These are phyloP conservation scores for Aurantiochytrium sp. DNA, from an alignment of 108 stramenopile genomes.

Conservation along the genomic window DNA sequence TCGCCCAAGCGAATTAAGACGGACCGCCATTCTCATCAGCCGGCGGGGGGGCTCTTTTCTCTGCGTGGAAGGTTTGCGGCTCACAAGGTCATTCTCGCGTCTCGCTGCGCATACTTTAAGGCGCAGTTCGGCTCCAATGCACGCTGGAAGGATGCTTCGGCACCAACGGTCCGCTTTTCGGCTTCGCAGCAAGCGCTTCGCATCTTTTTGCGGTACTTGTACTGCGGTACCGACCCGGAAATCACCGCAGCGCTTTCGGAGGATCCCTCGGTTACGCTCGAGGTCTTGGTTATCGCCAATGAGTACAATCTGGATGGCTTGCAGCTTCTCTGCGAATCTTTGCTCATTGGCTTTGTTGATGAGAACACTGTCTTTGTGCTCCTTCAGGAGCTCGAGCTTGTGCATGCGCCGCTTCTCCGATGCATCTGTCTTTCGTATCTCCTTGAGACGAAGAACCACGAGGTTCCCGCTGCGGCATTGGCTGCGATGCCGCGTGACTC, in stretches of 20 bases:
- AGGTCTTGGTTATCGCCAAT: not conserved
- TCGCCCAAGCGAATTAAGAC: not conserved
- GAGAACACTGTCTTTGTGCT: not conserved
- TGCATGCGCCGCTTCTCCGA: slow-evolving; percentile 4
- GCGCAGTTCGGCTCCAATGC: not conserved
- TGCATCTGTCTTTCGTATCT: not conserved
- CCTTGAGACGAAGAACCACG: not conserved
- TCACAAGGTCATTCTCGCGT: not conserved
- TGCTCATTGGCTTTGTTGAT: not conserved
- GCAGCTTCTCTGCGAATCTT: not conserved
- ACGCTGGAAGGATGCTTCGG: not conserved
- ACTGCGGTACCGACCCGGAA: not conserved
- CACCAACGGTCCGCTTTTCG: not conserved
- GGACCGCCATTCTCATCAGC: not conserved
- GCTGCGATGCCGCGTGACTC: no score
- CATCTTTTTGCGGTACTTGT: not conserved
- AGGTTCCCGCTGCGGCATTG: not conserved
- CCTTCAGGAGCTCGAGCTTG: not conserved
- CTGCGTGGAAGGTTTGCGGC: not conserved
- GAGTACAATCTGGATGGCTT: not conserved
- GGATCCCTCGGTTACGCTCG: not conserved
- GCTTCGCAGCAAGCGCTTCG: not conserved
- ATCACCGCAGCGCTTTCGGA: not conserved
- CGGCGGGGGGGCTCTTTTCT: not conserved
- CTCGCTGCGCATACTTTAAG: slow-evolving; percentile 14